Base-by-base conservation (phyloP, 805 yeast species). In the Suhomyces canberraensis region DNA sequence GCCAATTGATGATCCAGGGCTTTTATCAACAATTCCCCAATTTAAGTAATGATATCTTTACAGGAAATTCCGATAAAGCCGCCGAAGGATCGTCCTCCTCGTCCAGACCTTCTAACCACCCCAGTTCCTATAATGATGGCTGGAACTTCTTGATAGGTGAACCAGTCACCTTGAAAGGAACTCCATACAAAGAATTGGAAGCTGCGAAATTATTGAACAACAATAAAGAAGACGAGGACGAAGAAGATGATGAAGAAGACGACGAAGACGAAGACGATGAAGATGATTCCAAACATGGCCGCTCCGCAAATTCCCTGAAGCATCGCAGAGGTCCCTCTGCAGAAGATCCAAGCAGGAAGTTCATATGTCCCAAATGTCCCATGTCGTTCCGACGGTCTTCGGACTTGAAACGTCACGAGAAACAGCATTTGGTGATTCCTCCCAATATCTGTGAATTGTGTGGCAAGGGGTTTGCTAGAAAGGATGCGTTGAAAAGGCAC, bases 381-480 rank as follows among this genome's bases (percentile, higher is more conserved):
- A 63, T 81, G 61, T 71, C 78, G 24, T 84, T 84, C 56, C 69
- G 83, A 36, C 65, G 93, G 25, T 74, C 84, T 1, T 73, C 81
- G 2, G 91, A 83, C 58, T 66, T 83, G 47, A 79, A 80, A 53
- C 69, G 91, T 38, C 93, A 84, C 52, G 85, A 80, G 48, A 79
- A 84, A 51, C 86, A 82, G 29, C 95, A 84, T 59, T 60, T 81
- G 31, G 70, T 79, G 16, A 76, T 81, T 2, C 75, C 86, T 7
- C 90, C 91, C 1, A 81, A 85, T 51, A 77, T 83, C 31, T 84
- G 95, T 58, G 77, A 81, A 4, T 61, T 69, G 13, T 84, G 95
- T 63, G 87, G 86, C 25, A 84, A 84, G 52, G 90, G 93, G 0
- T 84, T 84, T 69, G 91, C 93, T 2, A 64, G 95, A 32, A 83